Evolutionary conservation across 1,284 basidiomycete genomes (phyloP).

Genomic region (Caloboletus firmus): DNA sequence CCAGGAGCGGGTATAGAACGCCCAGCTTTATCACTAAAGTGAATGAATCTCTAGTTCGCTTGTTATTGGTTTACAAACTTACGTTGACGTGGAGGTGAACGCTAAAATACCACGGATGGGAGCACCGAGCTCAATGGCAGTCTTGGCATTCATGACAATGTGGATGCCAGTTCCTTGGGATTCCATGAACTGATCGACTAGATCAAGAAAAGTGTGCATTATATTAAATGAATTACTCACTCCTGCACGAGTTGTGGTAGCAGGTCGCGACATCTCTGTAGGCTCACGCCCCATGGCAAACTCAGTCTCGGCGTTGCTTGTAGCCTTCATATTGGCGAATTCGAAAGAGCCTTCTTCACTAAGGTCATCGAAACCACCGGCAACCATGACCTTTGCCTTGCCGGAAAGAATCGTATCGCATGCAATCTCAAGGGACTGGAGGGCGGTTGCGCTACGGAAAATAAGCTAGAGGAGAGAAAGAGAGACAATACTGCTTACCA

Average conservation of each 20-base stretch:
- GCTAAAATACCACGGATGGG: slow-evolving; percentile 93
- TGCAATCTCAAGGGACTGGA: slow-evolving; percentile 98
- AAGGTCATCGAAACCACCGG: slow-evolving; percentile 97
- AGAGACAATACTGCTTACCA: slow-evolving; percentile 56
- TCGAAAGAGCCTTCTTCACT: slow-evolving; percentile 97
- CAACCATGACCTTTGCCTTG: slow-evolving; percentile 99
- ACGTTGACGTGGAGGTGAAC: slow-evolving; percentile 97
- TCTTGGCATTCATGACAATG: slow-evolving; percentile 95
- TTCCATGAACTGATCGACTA: slow-evolving; percentile 81
- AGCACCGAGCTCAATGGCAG: slow-evolving; percentile 90
- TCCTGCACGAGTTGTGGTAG: slow-evolving; percentile 92
- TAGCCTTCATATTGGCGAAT: slow-evolving; percentile 99
- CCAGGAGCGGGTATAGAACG: slow-evolving; percentile 94
- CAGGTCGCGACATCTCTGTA: slow-evolving; percentile 96
- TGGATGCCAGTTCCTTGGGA: slow-evolving; percentile 96
- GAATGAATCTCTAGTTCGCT: slow-evolving; percentile 10
- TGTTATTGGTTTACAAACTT: slow-evolving; percentile 36
- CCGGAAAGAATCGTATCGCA: slow-evolving; percentile 91
- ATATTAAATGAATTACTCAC: slow-evolving; percentile 42
- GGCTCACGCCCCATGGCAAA: slow-evolving; percentile 99
- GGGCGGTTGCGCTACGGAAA: slow-evolving; percentile 80
- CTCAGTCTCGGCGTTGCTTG: slow-evolving; percentile 94
- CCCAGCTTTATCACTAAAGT: slow-evolving; percentile 84
- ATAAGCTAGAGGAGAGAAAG: slow-evolving; percentile 6
- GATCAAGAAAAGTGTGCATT: slow-evolving; percentile 15